Percentiles rank a stretch among this genome's conserved stretches.
These are phyloP conservation scores for Phytophthora citrophthora DNA, from an alignment of 352 stramenopile genomes.

Conservation along the genomic window DNA sequence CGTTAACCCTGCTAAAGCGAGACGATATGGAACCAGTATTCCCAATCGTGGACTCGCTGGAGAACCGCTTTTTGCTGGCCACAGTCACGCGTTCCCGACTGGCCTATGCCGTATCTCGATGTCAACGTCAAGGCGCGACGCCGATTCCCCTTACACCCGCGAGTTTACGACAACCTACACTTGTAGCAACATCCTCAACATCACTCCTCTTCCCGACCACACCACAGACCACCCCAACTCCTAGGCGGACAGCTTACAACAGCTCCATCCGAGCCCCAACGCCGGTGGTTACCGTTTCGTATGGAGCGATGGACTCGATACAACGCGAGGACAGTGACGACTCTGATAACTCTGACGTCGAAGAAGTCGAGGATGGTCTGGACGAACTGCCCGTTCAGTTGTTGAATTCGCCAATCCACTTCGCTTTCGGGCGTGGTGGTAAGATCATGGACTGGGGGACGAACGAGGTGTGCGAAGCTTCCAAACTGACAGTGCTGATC, in stretches of 20 bases:
- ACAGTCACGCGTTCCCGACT: constrained; percentile 71
- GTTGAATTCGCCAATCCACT: constrained; percentile 68
- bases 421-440: constrained; percentile 71
- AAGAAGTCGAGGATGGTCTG: constrained; percentile 18
- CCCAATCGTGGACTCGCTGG: constrained; percentile 72
- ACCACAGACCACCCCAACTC: constrained; percentile 21
- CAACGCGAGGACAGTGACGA: constrained; percentile 11
- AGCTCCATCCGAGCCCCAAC: constrained; percentile 7
- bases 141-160: constrained; percentile 22
- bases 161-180: constrained; percentile 10
- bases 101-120: constrained; percentile 62
- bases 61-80: constrained; percentile 67
- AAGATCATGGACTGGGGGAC: constrained; percentile 80
- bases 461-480: constrained; percentile 64
- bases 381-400: constrained; percentile 33
- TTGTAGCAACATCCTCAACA: constrained; percentile 17
- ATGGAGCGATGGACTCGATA: constrained; percentile 33
- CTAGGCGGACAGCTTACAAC: constrained; percentile 15
- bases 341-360: constrained; percentile 12
- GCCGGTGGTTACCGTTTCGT: constrained; percentile 20
- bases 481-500: constrained; percentile 77
- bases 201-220: constrained; percentile 40
- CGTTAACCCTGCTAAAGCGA: constrained; percentile 48
- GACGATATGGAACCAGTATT: constrained; percentile 69
- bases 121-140: constrained; percentile 35